Evolutionary conservation across 2,329 filamentous ascomycete species (phyloP), one percentile per base, ranked within the genome.

Genomic region (Aspergillus sp.): DNA sequence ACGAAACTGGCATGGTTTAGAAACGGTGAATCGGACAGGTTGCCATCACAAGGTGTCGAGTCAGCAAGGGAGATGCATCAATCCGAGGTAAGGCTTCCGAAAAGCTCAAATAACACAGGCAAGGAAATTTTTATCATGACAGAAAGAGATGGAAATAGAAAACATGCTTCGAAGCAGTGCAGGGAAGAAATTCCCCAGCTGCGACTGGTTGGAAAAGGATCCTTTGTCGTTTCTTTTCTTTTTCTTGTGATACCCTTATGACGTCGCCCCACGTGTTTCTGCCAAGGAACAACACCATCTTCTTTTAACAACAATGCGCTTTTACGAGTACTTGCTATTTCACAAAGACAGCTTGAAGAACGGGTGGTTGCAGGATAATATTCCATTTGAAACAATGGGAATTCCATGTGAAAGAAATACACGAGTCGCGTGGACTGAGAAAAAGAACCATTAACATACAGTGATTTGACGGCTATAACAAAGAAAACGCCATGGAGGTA

Each of bases 211-310:
- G 19, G 19, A 19, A 19, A 19, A 19, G 19, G 19, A 19, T 19
- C 19, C 19, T 19, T 19, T 19, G 19, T 19, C 19, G 19, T 19
- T 19, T 19, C 19, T 19, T 19, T 19, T 19, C 19, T 12, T n/a
- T 45, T 44, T 32, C 42, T 50, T 36, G 43, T 40, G 45, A 46
- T 38, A 47, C 31, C 30, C 56, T 53, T 54, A 65, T 65, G 62
- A 65, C 61, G 62, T 65, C 60, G 60, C 36, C 39, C 57, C 61
- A 65, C 62, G 60, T 65, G 62, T 54, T 51, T 40, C 28, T 30
- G 27, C 28, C 37, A 35, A 7, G 6, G 38, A 42, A 31, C 31
- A 32, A 32, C 31, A 4, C 8, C 8, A 32, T 32, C 8, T 32
- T 32, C 4, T 32, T 19, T 19, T 19, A 19, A 19, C 19, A 19